Base-by-base conservation (phyloP, 495 filamentous ascomycete species). In the Aspergillus homomorphus region DNA sequence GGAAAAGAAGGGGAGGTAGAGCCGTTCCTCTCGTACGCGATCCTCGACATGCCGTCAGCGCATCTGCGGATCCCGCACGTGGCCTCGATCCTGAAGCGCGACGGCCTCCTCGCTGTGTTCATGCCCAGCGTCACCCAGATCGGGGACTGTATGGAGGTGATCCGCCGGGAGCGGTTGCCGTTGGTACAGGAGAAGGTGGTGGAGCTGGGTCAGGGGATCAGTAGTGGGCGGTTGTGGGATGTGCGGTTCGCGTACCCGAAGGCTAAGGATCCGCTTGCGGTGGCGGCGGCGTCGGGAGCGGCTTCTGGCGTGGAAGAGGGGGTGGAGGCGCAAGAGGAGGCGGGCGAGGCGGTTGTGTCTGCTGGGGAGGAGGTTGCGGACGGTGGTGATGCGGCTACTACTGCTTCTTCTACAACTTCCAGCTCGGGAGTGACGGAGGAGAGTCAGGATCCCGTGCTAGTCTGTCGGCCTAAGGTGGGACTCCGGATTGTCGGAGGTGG, bases 121-220 rank as follows among this genome's bases (percentile, higher is more conserved):
- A 84, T 82, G 69, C 89, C 89, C 3, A 89, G 83, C 60, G 83
- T 93, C 56, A 90, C 87, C 6, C 90, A 92, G 70, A 88, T 92
- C 56, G 80, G 76, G 38, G 75, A 81, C 1, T 84, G 82, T 51
- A 69, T 90, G 43, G 72, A 80, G 51, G 50, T 72, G 15, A 80
- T 88, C 30, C 81, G 75, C 44, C 61, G 73, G 12, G 62, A 80
- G 19, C 72, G 62, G 18, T 58, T 89, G 44, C 81, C 82, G 1
- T 74, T 90, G 24, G 68, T 80, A 4, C 72, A 86, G 53, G 87
- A 90, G 45, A 75, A 72, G 59, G 83, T 86, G 2, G 62, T 91
- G 16, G 89, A 92, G 67, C 73, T 91, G 18, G 87, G 85, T 0
- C 62, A 69, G 1, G 76, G 74, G 15, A 71, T 82, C 19, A 85